These are phyloP conservation scores for Phytophthora chlamydospora DNA, from an alignment of 352 stramenopile species.

Conservation along the genomic window DNA sequence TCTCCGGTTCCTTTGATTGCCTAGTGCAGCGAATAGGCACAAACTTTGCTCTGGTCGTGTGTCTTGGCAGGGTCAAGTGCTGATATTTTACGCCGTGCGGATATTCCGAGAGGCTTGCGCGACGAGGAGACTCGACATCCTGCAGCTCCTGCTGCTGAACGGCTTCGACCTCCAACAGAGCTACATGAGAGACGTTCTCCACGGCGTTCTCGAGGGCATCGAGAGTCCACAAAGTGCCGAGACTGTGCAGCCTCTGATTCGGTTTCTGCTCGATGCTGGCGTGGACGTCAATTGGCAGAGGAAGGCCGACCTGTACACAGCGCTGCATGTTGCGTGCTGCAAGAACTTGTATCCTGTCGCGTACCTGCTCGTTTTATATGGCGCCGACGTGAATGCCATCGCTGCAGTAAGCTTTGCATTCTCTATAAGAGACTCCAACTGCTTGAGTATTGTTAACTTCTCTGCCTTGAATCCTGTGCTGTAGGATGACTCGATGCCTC, in stretches of 20 bases:
- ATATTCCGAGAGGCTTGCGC: slow-evolving; percentile 73
- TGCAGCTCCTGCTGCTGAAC: slow-evolving; percentile 68
- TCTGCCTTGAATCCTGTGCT: neutral
- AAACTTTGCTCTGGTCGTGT: neutral
- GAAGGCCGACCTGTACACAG: slow-evolving; percentile 62
- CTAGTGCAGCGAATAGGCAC: neutral
- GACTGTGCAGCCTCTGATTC: slow-evolving; percentile 54
- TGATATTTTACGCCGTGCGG: slow-evolving; percentile 68
- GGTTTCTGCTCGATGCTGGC: slow-evolving; percentile 65
- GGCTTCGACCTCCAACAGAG: slow-evolving; percentile 68
- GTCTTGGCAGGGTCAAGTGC: slow-evolving; percentile 40
- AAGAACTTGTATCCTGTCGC: slow-evolving; percentile 67
- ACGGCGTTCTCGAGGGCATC: slow-evolving; percentile 53
- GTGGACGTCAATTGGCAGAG: slow-evolving; percentile 81
- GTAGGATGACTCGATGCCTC: slow-evolving; percentile 74
- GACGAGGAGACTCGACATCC: slow-evolving; percentile 51
- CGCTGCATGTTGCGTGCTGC: slow-evolving; percentile 67
- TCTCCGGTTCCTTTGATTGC: neutral
- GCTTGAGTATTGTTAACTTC: neutral
- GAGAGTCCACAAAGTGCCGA: slow-evolving; percentile 40
- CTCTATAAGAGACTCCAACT: neutral
- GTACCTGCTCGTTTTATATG: slow-evolving; percentile 72
- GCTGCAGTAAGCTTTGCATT: slow-evolving; percentile 41
- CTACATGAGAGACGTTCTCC: slow-evolving; percentile 61
- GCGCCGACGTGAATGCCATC: slow-evolving; percentile 77